Evolutionary conservation across 169 alveolate species (phyloP), one percentile per base, ranked within the genome.

Genomic region (Eimeria sp.): DNA sequence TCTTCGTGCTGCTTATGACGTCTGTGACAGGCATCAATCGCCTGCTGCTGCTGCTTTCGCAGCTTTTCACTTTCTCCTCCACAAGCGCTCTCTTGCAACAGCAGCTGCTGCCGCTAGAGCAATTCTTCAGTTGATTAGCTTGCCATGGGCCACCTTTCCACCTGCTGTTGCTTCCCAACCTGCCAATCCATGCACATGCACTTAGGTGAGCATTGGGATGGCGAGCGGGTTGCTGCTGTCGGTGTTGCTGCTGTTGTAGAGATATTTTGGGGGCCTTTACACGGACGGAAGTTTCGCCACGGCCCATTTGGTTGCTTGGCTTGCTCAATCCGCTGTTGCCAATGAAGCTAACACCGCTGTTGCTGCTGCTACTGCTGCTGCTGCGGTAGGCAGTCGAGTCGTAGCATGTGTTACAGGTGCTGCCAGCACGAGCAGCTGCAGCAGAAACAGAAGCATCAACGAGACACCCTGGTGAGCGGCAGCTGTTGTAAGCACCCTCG

Each of bases 31-130:
- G 84, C 22, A 40, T 10, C 84, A 75, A 57, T 18, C 54, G 40
- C 47, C 65, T 49, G 89, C 89, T 78, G 67, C 65, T 78, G 61
- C 67, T 78, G 89, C 49, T 78, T 34, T 67, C 22, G 89, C 65
- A 47, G 67, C n/a, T 6, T 43, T 40, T 11, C 47, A 3, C 47
- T 27, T 40, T 57, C 54, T 73, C 58, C 75, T 65, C 43, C 75
- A 5, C 43, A 34, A 25, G 75, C 43, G 10, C 58, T 43, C 7
- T 40, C 57, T 27, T 34, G 47, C 87, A 76, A 20, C 63, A 16
- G 0, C 67, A 47, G 89, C 89, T 47, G 70, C 61, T 45, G 89
- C 70, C 16, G 49, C 54, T 78, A 40, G 4, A 5, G 89, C 9
- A 18, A n/a, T 40, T 51, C 30, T 16, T 18, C 67, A 5, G 70